These are phyloP conservation scores for Nigrograna mackinnonii DNA, from an alignment of 2,329 filamentous ascomycete species.

Conservation along the genomic window DNA sequence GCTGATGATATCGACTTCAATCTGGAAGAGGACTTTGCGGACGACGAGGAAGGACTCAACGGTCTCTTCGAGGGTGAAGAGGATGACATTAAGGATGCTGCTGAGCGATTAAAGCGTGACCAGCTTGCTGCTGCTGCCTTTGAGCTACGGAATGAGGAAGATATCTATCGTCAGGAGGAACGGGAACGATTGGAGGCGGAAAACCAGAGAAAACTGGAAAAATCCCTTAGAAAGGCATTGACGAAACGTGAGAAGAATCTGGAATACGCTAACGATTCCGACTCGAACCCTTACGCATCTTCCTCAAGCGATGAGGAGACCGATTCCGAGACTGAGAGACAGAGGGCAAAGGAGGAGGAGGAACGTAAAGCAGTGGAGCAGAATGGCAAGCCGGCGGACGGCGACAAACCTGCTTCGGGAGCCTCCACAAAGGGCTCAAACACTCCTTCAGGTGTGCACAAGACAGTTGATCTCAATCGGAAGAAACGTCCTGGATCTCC, in stretches of 20 bases:
- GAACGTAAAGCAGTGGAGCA: slow-evolving; percentile 48
- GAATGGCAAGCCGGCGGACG: slow-evolving; percentile 50
- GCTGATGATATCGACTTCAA: slow-evolving; percentile 70
- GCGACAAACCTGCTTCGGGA: slow-evolving; percentile 54
- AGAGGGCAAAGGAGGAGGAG: slow-evolving; percentile 61
- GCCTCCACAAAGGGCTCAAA: slow-evolving; percentile 71
- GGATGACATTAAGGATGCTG: slow-evolving; percentile 66
- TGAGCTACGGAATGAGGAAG: slow-evolving; percentile 58
- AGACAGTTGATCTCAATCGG: slow-evolving; percentile 54
- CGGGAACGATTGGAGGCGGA: slow-evolving; percentile 70
- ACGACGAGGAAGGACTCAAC: slow-evolving; percentile 70
- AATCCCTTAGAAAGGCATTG: slow-evolving; percentile 77
- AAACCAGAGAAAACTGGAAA: slow-evolving; percentile 71
- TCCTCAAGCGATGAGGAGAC: slow-evolving; percentile 33
- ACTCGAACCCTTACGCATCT: slow-evolving; percentile 51
- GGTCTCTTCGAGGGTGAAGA: slow-evolving; percentile 46
- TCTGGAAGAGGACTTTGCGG: slow-evolving; percentile 74
- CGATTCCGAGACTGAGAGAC: slow-evolving; percentile 67
- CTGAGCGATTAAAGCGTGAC: slow-evolving; percentile 70
- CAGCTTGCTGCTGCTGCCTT: slow-evolving; percentile 89
- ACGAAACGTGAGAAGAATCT: slow-evolving; percentile 84
- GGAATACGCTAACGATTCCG: slow-evolving; percentile 84
- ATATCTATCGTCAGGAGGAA: slow-evolving; percentile 68
- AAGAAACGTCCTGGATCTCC: slow-evolving; percentile 87
- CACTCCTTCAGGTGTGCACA: slow-evolving; percentile 63